Base-by-base conservation (phyloP, 2,329 filamentous ascomycete species). In the Fusarium sp. region DNA sequence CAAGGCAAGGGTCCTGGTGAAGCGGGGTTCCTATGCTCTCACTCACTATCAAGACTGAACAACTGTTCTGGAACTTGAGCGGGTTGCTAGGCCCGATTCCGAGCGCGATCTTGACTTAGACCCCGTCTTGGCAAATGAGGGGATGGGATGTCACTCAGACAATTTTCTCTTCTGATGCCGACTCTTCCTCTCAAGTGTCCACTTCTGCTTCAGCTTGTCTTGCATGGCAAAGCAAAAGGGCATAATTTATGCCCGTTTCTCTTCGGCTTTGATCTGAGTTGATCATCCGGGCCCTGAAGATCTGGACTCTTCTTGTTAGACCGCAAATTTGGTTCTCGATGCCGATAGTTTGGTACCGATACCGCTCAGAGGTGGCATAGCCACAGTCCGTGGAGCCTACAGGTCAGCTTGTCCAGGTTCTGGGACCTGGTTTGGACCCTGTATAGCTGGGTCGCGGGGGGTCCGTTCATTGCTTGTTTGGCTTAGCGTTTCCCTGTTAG, bases 401-500 rank as follows among this genome's bases (percentile, higher is more conserved):
- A 67, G 30, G 60, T 76, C 74, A 76, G 75, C 75, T 76, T 50
- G 67, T 55, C 74, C 67, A 64, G 75, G 73, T 67, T 70, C 59
- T 18, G 61, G 61, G 71, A 71, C 72, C 55, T 71, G 56, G 40
- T 61, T 50, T 56, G 64, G 67, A 70, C 74, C 74, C 73, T 76
- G 73, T 76, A 67, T 61, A 76, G 75, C 74, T 76, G 73, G 67
- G 61, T 38, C 53, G 45, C 44, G 44, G 35, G 26, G 52, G 63
- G 49, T 60, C 70, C 50, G 52, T 71, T 23, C 46, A 60, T 62
- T 56, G 45, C 60, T 59, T 63, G 41, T 59, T 67, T 63, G 20
- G 72, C 48, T 58, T 75, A 75, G 73, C 70, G 74, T 49, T 46
- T 49, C 20, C 52, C 54, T 46, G 42, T 33, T 73, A 50, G 68